phyloP scores from a whole-genome alignment of 306 rosid genomes.

The Acmispon strigosus region DNA sequence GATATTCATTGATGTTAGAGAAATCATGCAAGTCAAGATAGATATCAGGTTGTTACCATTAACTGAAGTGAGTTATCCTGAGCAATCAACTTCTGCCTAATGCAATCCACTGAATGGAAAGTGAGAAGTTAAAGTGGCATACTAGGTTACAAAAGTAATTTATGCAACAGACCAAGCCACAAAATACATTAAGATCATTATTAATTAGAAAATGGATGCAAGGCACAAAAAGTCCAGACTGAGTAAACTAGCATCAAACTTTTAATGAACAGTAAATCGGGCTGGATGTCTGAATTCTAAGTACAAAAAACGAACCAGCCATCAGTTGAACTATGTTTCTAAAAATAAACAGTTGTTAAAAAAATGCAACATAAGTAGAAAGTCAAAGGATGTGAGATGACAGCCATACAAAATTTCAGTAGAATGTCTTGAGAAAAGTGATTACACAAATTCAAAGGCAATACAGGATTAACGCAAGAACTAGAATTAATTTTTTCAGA shows the following conservation, averaged over 20 bases:
- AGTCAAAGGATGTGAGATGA: not conserved
- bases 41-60: conserved; percentile 47
- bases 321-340: not conserved
- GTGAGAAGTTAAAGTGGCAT: not conserved
- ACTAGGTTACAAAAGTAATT: not conserved
- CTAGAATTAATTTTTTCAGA: not conserved
- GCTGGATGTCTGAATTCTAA: not conserved
- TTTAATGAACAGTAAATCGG: not conserved
- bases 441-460: not conserved
- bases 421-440: not conserved
- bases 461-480: not conserved
- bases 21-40: conserved; percentile 13
- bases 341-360: not conserved
- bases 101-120: conserved; percentile 55
- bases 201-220: not conserved
- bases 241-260: not conserved
- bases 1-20: conserved; percentile 15
- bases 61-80: conserved; percentile 62
- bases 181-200: not conserved
- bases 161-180: not conserved
- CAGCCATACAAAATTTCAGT: not conserved
- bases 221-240: not conserved
- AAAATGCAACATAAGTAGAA: not conserved
- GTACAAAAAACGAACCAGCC: not conserved
- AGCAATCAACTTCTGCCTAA: conserved; percentile 66